A percentile compares a stretch with the other conserved stretches of the same genome.
phyloP scores from a whole-genome alignment of 805 yeast genomes.

The Kockiozyma suomiensis region DNA sequence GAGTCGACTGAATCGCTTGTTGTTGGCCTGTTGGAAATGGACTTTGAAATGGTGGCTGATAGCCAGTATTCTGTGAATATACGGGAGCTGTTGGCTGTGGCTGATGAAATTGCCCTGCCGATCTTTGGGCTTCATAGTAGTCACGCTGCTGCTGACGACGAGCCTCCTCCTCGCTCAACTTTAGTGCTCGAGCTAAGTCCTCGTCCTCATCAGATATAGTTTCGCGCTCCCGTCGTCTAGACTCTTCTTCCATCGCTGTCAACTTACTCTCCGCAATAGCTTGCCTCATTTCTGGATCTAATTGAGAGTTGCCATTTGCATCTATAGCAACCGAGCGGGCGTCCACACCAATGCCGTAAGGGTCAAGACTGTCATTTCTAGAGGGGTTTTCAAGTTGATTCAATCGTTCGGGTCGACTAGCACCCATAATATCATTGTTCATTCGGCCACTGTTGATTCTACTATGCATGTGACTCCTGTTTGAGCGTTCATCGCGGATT shows the following conservation, averaged over 20 bases:
- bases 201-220: slow-evolving; percentile 53
- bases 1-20: neutral
- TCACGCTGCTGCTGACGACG: slow-evolving; percentile 8
- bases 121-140: neutral
- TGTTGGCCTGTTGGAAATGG: slow-evolving; percentile 26
- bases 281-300: slow-evolving; percentile 68
- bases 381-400: neutral
- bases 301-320: slow-evolving; percentile 33
- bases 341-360: neutral
- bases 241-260: slow-evolving; percentile 80
- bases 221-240: slow-evolving; percentile 48
- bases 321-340: neutral
- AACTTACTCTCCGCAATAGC: slow-evolving; percentile 78
- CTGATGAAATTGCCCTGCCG: neutral
- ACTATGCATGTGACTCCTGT: slow-evolving; percentile 38
- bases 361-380: neutral
- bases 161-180: slow-evolving; percentile 73
- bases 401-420: slow-evolving; percentile 2
- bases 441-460: slow-evolving; percentile 10
- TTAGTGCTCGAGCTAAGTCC: slow-evolving; percentile 69
- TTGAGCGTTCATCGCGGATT: slow-evolving; percentile 66
- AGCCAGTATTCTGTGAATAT: neutral
- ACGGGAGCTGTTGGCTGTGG: neutral
- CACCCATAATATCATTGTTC: slow-evolving; percentile 20
- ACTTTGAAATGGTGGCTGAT: neutral